Evolutionary conservation across 2,329 filamentous ascomycete species (phyloP), one percentile per base, ranked within the genome.

Genomic region (Ascochyta koolunga): DNA sequence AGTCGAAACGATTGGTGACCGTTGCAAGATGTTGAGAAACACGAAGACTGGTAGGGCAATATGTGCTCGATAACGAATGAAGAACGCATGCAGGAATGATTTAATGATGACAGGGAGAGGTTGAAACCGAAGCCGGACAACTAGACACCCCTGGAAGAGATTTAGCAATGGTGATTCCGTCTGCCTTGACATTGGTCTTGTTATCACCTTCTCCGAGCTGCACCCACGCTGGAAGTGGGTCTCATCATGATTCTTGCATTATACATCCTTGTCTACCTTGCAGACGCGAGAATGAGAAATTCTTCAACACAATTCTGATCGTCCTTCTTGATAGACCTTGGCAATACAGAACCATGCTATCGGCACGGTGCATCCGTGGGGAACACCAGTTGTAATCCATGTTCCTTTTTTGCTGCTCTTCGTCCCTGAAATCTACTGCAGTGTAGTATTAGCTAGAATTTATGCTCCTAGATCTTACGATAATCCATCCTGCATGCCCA

Each of bases 1-100:
- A 61, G 59, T 54, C 56, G 60, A 54, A 66, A 60, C 48, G 67
- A 70, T 53, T 61, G 65, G 54, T 64, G 64, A 58, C 56, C 61
- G 37, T 59, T 38, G 52, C 50, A 33, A 38, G 42, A 29, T 36
- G 33, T 19, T 22, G 22, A 31, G 16, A 31, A 41, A 22, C 37
- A 36, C 27, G n/a, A 16, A 51, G 40, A 36, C 36, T 40, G 36
- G 41, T 19, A 40, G 35, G n/a, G 38, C 49, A 45, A 45, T 31
- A 37, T 37, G 42, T 52, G 36, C 18, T 36, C 13, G 15, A n/a
- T 24, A 40, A 18, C 32, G 31, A 41, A n/a, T 8, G 27, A 24
- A 9, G 11, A 37, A 37, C 36, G 11, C 31, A 22, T 22, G 16
- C 15, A 37, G 37, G 24, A 42, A 46, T 18, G 31, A 45, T 29